phyloP scores from a whole-genome alignment of 1,139 yeast genomes.

The Candida freyschussii region DNA sequence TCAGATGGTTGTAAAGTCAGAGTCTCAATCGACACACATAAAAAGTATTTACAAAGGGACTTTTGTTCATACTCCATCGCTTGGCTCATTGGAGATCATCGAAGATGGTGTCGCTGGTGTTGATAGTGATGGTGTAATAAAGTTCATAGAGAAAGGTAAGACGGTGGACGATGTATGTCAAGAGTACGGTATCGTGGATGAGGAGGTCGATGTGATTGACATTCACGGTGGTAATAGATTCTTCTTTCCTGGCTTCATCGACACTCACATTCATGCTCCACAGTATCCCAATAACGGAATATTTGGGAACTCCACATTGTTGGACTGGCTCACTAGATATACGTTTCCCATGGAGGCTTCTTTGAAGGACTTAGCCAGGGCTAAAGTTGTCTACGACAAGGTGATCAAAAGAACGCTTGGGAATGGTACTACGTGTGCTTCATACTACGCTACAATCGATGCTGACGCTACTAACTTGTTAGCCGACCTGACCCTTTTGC shows the following conservation, averaged over 20 bases:
- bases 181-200: conserved; percentile 8
- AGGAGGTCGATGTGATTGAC: conserved; percentile 27
- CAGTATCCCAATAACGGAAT: conserved; percentile 94
- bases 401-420: conserved; percentile 63
- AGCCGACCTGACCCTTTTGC: conserved; percentile 60
- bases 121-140: conserved; percentile 39
- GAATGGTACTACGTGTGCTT: conserved; percentile 88
- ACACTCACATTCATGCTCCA: conserved; percentile 95
- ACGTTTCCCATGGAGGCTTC: conserved; percentile 85
- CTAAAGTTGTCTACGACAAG: conserved; percentile 55
- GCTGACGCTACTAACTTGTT: conserved; percentile 66
- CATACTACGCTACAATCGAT: conserved; percentile 88
- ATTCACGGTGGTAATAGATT: conserved; percentile 39
- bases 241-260: conserved; percentile 88
- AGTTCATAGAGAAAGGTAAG: conserved; percentile 31
- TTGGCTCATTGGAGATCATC: conserved; percentile 45
- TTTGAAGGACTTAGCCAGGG: conserved; percentile 46
- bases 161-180: conserved; percentile 9
- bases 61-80: conserved; percentile 49
- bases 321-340: conserved; percentile 83
- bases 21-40: conserved; percentile 1
- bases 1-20: conserved; percentile 5
- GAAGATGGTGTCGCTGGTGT: conserved; percentile 53
- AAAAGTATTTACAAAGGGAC: conserved; percentile 38
- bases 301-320: conserved; percentile 76